A percentile compares a stretch with the other conserved stretches of the same genome.
Conservation (phyloP, 2,329 filamentous ascomycete genomes). For the Microsporum ferrugineum region DNA sequence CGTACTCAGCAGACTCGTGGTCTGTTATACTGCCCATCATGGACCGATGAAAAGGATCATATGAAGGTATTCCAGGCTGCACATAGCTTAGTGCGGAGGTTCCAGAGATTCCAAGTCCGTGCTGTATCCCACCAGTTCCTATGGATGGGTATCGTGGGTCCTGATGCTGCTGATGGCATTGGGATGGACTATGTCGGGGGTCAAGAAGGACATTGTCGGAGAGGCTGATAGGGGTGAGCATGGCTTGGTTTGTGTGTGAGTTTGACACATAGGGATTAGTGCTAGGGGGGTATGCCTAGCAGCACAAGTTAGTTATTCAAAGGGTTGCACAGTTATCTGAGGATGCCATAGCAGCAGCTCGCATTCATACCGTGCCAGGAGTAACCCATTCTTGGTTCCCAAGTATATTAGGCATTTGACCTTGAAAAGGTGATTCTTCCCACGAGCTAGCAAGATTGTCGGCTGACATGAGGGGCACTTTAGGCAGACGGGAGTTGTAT, state of each 20-base stretch:
- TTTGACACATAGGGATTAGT: constrained; percentile 26
- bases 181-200: constrained; percentile 23
- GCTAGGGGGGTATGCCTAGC: constrained; percentile 19
- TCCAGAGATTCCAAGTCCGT: constrained; percentile 30
- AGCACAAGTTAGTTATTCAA: constrained; percentile 6
- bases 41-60: constrained; percentile 13
- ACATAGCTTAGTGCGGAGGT: constrained; percentile 22
- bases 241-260: constrained; percentile 20
- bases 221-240: constrained; percentile 32
- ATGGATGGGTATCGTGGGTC: constrained; percentile 27
- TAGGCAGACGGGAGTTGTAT: background rate
- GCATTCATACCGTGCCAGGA: constrained; percentile 11
- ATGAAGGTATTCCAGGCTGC: constrained; percentile 19
- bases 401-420: constrained; percentile 9
- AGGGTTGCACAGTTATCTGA: background rate
- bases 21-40: constrained; percentile 13
- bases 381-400: constrained; percentile 12
- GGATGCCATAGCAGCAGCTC: background rate
- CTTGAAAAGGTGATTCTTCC: constrained; percentile 11
- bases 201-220: constrained; percentile 26
- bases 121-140: constrained; percentile 19
- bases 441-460: constrained; percentile 8
- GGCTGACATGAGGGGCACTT: constrained; percentile 7
- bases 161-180: constrained; percentile 28
- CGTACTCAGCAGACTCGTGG: constrained; percentile 20